Evolutionary conservation across 352 stramenopile genomes (phyloP).

Genomic region (Phytophthora ohioensis): DNA sequence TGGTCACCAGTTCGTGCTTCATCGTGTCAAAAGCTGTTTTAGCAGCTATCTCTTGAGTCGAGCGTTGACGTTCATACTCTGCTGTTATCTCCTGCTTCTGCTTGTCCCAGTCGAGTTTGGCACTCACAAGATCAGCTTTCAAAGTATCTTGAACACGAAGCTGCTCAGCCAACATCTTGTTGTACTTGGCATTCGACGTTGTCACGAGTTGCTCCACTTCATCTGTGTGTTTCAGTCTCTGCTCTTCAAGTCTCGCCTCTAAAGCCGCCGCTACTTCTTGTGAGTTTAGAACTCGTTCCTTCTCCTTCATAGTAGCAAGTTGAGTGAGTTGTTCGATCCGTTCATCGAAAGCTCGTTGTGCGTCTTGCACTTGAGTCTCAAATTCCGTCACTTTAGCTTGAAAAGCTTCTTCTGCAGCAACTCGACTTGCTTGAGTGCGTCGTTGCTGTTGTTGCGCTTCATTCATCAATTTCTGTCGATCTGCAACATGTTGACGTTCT

Average conservation of each 20-base stretch:
- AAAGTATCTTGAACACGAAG: constrained; percentile 68
- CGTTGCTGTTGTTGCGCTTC: constrained; percentile 38
- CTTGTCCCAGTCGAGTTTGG: constrained; percentile 34
- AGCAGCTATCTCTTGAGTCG: constrained; percentile 16
- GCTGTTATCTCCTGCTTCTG: constrained; percentile 25
- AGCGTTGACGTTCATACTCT: constrained; percentile 32
- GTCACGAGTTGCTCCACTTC: constrained; percentile 77
- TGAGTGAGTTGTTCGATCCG: constrained; percentile 51
- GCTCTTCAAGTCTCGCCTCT: constrained; percentile 37
- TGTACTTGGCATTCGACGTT: constrained; percentile 76
- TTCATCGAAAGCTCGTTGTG: constrained; percentile 52
- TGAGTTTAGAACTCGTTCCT: constrained; percentile 37
- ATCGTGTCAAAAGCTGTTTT: constrained; percentile 51
- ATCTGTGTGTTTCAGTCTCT: constrained; percentile 52
- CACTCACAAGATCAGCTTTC: constrained; percentile 36
- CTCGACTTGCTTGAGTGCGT: constrained; percentile 40
- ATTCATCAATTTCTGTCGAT: constrained; percentile 26
- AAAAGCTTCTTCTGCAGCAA: constrained; percentile 45
- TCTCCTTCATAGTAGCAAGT: constrained; percentile 18
- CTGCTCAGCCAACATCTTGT: constrained; percentile 78
- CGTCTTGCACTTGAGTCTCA: constrained; percentile 48
- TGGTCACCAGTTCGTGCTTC: constrained; percentile 63
- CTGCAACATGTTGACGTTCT: constrained; percentile 37
- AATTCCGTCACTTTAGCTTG: constrained; percentile 52
- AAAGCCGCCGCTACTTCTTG: constrained; percentile 22